phyloP scores from a whole-genome alignment of 208 protist genomes.

The Blastocrithidia nonstop region DNA sequence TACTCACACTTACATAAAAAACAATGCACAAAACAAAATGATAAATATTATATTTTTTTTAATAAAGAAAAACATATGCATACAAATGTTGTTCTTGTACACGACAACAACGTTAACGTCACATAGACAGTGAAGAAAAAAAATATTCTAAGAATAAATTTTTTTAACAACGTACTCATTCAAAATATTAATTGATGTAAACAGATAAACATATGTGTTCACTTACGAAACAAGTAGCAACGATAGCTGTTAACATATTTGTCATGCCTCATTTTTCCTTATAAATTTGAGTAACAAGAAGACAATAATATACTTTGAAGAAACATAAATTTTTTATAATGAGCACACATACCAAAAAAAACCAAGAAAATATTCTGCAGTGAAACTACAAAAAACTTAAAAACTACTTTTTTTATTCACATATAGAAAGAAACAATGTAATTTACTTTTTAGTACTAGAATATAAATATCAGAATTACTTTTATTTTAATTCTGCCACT shows the following conservation, averaged over 20 bases:
- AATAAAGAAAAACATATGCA: constrained; percentile 1
- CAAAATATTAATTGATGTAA: no score
- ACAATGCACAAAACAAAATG: constrained; percentile 4
- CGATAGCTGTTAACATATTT: no score
- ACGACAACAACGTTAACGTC: no score
- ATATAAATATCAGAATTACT: neutral
- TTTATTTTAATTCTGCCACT: constrained; percentile 66
- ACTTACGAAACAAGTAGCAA: no score
- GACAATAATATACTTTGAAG: neutral
- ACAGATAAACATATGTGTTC: neutral
- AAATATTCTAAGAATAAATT: no score
- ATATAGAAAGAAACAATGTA: constrained; percentile 4
- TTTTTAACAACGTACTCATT: no score
- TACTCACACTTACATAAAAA: neutral
- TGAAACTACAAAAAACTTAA: constrained; percentile 6
- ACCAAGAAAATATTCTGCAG: constrained; percentile 5
- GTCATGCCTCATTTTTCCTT: no score
- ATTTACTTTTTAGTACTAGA: neutral
- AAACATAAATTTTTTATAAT: neutral
- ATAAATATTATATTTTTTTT: neutral
- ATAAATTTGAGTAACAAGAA: no score
- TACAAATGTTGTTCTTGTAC: neutral
- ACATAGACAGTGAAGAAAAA: no score
- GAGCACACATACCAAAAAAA: constrained; percentile 2
- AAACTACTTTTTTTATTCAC: neutral